A percentile compares a stretch with the other conserved stretches of the same genome.
Conservation (phyloP, 495 filamentous ascomycete species). For the Penicillium parvum region DNA sequence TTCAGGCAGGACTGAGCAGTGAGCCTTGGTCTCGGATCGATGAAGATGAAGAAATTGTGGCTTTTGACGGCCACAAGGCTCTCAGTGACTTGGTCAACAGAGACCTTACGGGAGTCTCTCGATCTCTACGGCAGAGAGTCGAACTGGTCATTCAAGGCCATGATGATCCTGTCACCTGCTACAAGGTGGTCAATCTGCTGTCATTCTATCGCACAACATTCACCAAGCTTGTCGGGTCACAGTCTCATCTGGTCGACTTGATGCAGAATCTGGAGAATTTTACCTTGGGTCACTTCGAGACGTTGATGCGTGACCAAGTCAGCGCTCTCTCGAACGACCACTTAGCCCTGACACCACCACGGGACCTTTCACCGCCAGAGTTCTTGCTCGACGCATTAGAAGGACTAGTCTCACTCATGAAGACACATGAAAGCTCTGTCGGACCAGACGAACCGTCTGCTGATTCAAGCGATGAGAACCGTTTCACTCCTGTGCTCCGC, state of each 20-base stretch:
- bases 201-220: slow-evolving; percentile 88
- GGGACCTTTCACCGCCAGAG: slow-evolving; percentile 71
- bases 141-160: slow-evolving; percentile 90
- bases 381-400: slow-evolving; percentile 81
- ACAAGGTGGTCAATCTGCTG: slow-evolving; percentile 83
- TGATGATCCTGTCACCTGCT: slow-evolving; percentile 82
- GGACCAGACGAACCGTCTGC: slow-evolving; percentile 46
- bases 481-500: slow-evolving; percentile 70
- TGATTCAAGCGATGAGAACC: slow-evolving; percentile 37
- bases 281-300: slow-evolving; percentile 78
- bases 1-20: slow-evolving; percentile 78
- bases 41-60: slow-evolving; percentile 55
- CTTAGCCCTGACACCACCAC: slow-evolving; percentile 44
- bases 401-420: slow-evolving; percentile 68
- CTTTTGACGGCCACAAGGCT: slow-evolving; percentile 80
- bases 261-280: slow-evolving; percentile 66
- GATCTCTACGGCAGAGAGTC: slow-evolving; percentile 73
- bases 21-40: slow-evolving; percentile 73
- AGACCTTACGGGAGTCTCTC: slow-evolving; percentile 72
- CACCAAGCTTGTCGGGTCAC: slow-evolving; percentile 64
- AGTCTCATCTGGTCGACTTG: slow-evolving; percentile 65
- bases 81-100: slow-evolving; percentile 86
- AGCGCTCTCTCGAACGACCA: slow-evolving; percentile 66
- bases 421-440: slow-evolving; percentile 78
- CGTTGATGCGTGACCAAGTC: slow-evolving; percentile 72